Conservation (phyloP, 176 grass and related monocot genomes). For the Phoenix roebelenii region DNA sequence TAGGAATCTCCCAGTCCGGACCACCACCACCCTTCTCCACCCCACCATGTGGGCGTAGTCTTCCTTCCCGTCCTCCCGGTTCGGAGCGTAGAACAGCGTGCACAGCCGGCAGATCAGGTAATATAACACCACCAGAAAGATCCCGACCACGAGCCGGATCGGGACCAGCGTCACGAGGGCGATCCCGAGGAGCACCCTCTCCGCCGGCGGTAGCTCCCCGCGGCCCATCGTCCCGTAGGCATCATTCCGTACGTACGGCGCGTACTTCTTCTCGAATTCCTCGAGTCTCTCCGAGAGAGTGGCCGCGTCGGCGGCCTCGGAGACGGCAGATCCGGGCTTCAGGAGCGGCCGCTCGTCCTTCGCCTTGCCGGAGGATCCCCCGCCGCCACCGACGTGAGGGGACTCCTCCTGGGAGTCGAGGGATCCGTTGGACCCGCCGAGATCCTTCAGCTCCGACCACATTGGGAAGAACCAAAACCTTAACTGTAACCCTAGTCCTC, state of each 20-base stretch:
- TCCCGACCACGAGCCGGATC: constrained; percentile 34
- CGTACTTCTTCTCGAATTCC: constrained; percentile 72
- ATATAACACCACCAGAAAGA: constrained; percentile 54
- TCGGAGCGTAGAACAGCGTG: constrained; percentile 37
- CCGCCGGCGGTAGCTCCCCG: constrained; percentile 27
- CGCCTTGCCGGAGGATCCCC: constrained; percentile 2
- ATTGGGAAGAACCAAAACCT: too few relatives aligned
- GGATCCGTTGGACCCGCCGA: too few relatives aligned
- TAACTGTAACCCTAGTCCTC: too few relatives aligned
- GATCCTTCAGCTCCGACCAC: too few relatives aligned
- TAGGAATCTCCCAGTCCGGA: constrained; percentile 40
- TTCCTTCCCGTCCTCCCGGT: constrained; percentile 32
- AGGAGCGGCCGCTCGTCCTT: constrained; percentile 33
- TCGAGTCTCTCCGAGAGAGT: constrained; percentile 16
- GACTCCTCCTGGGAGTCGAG: too few relatives aligned
- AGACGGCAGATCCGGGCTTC: constrained; percentile 11
- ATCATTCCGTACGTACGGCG: constrained; percentile 55
- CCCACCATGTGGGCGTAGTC: constrained; percentile 45
- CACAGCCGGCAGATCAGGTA: constrained; percentile 71
- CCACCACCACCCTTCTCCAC: constrained; percentile 41
- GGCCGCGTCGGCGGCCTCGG: neutral
- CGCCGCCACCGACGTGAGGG: too few relatives aligned
- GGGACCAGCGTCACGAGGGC: constrained; percentile 40
- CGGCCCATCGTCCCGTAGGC: constrained; percentile 72
- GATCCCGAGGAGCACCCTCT: constrained; percentile 33